These are phyloP conservation scores for Grammothele lineata DNA, from an alignment of 768 basidiomycete species.

Conservation along the genomic window DNA sequence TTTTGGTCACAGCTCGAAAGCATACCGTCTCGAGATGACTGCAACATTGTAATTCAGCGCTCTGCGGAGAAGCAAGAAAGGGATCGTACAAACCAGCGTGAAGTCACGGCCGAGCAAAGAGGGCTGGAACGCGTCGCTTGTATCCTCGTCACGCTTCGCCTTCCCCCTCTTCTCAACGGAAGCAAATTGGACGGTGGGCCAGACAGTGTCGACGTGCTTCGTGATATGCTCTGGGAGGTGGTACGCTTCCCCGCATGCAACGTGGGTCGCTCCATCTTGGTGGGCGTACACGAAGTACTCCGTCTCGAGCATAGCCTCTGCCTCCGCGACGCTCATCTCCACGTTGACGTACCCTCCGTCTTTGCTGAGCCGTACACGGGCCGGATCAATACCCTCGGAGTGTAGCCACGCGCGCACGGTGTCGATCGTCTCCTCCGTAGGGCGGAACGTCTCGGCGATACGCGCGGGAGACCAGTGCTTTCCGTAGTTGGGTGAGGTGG, in stretches of 20 bases:
- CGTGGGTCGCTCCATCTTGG: slow-evolving; percentile 41
- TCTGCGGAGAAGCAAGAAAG: too few species aligned
- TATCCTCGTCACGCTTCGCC: too few species aligned
- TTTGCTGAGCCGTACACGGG: slow-evolving; percentile 33
- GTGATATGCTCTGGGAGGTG: slow-evolving; percentile 56
- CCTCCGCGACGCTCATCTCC: slow-evolving; percentile 38
- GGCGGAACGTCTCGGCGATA: slow-evolving; percentile 42
- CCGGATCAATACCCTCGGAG: slow-evolving; percentile 33
- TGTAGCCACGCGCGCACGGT: slow-evolving; percentile 43
- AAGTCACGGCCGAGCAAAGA: too few species aligned
- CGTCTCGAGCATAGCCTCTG: slow-evolving; percentile 38
- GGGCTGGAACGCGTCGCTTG: too few species aligned
- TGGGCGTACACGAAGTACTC: slow-evolving; percentile 60
- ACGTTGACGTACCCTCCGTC: slow-evolving; percentile 41
- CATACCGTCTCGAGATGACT: too few species aligned
- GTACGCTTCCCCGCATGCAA: slow-evolving; percentile 57
- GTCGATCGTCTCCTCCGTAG: slow-evolving; percentile 35
- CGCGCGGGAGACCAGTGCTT: slow-evolving; percentile 43
- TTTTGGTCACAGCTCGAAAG: slow-evolving; percentile 22
- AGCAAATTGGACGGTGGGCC: slow-evolving; percentile 70
- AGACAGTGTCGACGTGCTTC: slow-evolving; percentile 59
- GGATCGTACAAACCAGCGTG: too few species aligned
- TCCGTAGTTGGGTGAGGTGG: slow-evolving; percentile 45
- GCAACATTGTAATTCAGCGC: too few species aligned
- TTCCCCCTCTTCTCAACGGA: too few species aligned